Base-by-base conservation (phyloP, 2,329 filamentous ascomycete species). In the Talaromyces sp. region DNA sequence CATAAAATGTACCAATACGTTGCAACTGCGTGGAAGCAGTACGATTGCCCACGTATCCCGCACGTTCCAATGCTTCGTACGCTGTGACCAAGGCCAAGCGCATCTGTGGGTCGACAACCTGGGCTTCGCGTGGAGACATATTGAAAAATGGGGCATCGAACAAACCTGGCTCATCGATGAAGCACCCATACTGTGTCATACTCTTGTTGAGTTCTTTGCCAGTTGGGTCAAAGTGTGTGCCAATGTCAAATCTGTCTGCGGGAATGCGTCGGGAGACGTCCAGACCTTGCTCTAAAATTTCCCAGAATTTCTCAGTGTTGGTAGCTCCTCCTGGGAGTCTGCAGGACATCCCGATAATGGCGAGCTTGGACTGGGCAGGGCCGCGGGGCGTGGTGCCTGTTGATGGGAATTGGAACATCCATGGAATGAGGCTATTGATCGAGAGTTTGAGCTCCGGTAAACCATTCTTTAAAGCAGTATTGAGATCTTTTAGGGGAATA, bases 141-240 rank as follows among this genome's bases (percentile, higher is more conserved):
- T 91, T 91, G 83, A 93, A 93, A 76, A 93, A 92, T 0, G 87
- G 81, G n/a, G 88, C 87, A 67, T 93, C 90, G 68, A 93, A 93
- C 54, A 88, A 79, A 59, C 88, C 88, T 0, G 89, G 89, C 63
- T 91, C 83, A 26, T 90, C 83, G 62, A 89, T 82, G 72, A 85
- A 91, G 75, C 87, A 89, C 6, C 88, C 88, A 66, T 84, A 89
- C 1, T 86, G 85, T 1, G 87, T 89, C 72, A 88, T 85, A 59
- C 83, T 88, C 63, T 87, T 89, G 77, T 90, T 91, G 70, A 85
- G 85, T 27, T 79, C 79, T 73, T 89, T 89, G 24, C 87, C 87
- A 8, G 85, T 84, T 1, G 85, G 82, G 66, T 91, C 88, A 65
- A 80, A 82, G 69, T 91, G 88, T 29, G 83, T 84, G 26, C 85